Evolutionary conservation across 1,139 yeast genomes (phyloP).

Genomic region (Suhomyces terraborum): DNA sequence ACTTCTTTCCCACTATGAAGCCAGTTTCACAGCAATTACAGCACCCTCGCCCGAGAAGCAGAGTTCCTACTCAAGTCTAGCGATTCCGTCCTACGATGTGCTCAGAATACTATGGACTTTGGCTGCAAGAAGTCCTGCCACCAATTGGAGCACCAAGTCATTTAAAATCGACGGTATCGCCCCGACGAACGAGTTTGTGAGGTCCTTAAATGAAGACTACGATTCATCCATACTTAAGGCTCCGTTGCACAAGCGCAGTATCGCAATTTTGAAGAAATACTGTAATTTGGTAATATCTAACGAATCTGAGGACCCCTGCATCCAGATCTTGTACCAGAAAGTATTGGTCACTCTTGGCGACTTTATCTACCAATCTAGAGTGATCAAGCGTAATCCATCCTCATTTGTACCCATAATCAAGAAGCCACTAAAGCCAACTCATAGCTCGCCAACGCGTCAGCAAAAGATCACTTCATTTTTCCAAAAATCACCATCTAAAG

Average conservation of each 20-base stretch:
- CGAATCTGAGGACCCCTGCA: constrained; percentile 5
- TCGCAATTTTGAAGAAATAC: constrained; percentile 21
- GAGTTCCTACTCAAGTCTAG: constrained; percentile 6
- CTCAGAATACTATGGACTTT: constrained; percentile 36
- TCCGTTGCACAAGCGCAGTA: constrained; percentile 27
- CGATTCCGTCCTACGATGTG: constrained; percentile 28
- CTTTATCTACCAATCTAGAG: constrained; percentile 15
- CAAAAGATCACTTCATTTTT: constrained; percentile 18
- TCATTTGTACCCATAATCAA: constrained; percentile 13
- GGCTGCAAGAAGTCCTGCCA: constrained; percentile 29
- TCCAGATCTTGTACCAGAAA: constrained; percentile 8
- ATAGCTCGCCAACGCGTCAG: constrained; percentile 16
- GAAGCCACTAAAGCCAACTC: constrained; percentile 2
- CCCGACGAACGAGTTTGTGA: constrained; percentile 24
- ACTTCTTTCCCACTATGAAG: constrained; percentile 31
- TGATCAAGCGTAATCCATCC: constrained; percentile 7
- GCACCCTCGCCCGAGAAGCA: constrained; percentile 3
- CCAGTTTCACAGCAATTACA: constrained; percentile 18
- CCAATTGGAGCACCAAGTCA: constrained; percentile 28
- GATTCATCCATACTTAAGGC: constrained; percentile 22
- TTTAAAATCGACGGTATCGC: constrained; percentile 22
- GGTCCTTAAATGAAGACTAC: constrained; percentile 24
- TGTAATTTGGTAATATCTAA: constrained; percentile 4
- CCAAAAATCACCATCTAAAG: constrained; percentile 9
- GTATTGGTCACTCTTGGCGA: constrained; percentile 14